A percentile compares a stretch with the other conserved stretches of the same genome.
Conservation (phyloP, 495 filamentous ascomycete species). For the Thozetella sp. region DNA sequence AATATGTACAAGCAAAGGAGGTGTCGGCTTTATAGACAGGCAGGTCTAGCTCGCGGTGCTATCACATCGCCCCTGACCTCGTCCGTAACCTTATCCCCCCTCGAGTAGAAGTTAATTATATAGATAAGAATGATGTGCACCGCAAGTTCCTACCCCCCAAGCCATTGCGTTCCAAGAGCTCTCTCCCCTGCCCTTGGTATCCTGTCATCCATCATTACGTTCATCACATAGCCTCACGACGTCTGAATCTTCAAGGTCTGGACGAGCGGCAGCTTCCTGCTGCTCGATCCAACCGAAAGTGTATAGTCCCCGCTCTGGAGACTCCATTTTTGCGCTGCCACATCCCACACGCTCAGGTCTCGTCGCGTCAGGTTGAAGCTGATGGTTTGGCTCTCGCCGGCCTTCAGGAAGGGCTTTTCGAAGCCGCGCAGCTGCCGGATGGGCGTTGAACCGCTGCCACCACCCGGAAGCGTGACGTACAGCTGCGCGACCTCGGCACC, state of each 20-base stretch:
- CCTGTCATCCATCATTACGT: neutral
- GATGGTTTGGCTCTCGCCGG: constrained; percentile 44
- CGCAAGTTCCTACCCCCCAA: too few relatives aligned
- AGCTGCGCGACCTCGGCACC: constrained; percentile 65
- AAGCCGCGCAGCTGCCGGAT: constrained; percentile 67
- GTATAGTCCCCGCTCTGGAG: constrained; percentile 46
- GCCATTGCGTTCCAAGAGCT: too few relatives aligned
- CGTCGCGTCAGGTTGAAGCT: constrained; percentile 60
- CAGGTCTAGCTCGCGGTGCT: too few relatives aligned
- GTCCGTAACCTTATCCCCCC: too few relatives aligned
- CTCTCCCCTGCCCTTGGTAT: neutral
- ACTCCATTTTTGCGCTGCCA: constrained; percentile 59
- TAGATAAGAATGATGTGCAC: too few relatives aligned
- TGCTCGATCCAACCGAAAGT: constrained; percentile 63
- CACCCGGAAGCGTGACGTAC: constrained; percentile 59
- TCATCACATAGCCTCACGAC: neutral
- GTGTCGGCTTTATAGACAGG: too few relatives aligned
- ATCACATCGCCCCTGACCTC: too few relatives aligned
- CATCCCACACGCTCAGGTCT: constrained; percentile 72
- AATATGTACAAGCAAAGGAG: too few relatives aligned
- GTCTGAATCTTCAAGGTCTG: constrained; percentile 27
- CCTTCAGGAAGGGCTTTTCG: constrained; percentile 54
- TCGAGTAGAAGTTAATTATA: too few relatives aligned
- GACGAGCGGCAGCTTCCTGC: constrained; percentile 62
- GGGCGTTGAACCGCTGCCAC: constrained; percentile 26